These are phyloP conservation scores for Tulasnella sp. DNA, from an alignment of 768 basidiomycete species.

Conservation along the genomic window DNA sequence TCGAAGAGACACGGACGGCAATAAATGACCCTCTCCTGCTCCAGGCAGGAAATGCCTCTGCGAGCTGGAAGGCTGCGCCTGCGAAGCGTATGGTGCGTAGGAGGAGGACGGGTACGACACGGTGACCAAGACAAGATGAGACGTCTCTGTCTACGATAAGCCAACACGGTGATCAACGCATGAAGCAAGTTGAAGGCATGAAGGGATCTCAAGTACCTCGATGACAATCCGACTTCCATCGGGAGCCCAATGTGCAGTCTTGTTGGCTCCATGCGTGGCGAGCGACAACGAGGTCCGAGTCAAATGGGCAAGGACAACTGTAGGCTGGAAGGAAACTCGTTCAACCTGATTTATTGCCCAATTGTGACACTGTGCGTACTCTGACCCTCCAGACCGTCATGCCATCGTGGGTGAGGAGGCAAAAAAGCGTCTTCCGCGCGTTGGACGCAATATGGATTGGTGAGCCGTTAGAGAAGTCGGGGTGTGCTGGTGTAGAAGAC, in stretches of 20 bases:
- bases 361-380: constrained; percentile 46
- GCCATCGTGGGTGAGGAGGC: constrained; percentile 65
- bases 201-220: constrained; percentile 51
- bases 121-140: constrained; percentile 71
- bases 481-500: constrained; percentile 64
- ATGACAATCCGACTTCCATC: constrained; percentile 77
- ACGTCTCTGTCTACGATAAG: constrained; percentile 62
- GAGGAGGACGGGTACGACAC: constrained; percentile 54
- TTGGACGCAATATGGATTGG: constrained; percentile 46
- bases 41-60: constrained; percentile 71
- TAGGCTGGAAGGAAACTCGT: constrained; percentile 36
- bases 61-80: constrained; percentile 50
- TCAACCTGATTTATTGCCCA: constrained; percentile 19
- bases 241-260: constrained; percentile 72
- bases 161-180: neutral
- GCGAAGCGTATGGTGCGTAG: constrained; percentile 54
- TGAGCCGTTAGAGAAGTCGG: constrained; percentile 40
- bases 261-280: constrained; percentile 78
- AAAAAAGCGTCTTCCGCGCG: constrained; percentile 74
- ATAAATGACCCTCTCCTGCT: constrained; percentile 69
- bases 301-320: constrained; percentile 53
- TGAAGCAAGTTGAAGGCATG: constrained; percentile 4
- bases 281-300: constrained; percentile 74
- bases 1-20: constrained; percentile 64
- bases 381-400: constrained; percentile 78